Conservation (phyloP, 352 stramenopile species). For the Globisporangium viniferum region DNA sequence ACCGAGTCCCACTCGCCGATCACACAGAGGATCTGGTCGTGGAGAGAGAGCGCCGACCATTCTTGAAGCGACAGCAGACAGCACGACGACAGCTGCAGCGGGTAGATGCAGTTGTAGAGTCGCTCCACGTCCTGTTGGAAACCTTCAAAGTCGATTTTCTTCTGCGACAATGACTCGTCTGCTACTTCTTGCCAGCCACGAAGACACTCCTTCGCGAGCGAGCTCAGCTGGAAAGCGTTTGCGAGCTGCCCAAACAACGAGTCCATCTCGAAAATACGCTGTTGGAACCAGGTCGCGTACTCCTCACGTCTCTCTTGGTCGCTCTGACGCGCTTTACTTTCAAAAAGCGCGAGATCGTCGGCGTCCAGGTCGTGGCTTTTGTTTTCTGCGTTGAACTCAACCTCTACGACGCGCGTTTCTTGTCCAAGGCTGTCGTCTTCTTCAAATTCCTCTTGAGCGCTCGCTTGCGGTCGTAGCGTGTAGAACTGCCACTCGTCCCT, state of each 20-base stretch:
- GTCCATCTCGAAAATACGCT: slow-evolving; percentile 58
- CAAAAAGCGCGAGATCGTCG: slow-evolving; percentile 37
- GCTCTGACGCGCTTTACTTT: slow-evolving; percentile 24
- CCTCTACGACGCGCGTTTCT: slow-evolving; percentile 11
- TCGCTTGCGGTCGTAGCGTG: slow-evolving; percentile 21
- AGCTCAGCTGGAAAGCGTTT: slow-evolving; percentile 42
- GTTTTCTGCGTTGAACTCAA: slow-evolving; percentile 38
- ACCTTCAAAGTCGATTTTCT: slow-evolving; percentile 35
- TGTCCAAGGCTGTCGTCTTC: not conserved
- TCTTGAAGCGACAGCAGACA: slow-evolving; percentile 40
- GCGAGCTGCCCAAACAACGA: slow-evolving; percentile 52
- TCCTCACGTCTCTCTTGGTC: slow-evolving; percentile 22
- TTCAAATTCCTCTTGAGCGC: slow-evolving; percentile 2
- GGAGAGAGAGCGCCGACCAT: slow-evolving; percentile 53
- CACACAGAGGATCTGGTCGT: slow-evolving; percentile 54
- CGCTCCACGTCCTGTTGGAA: slow-evolving; percentile 54
- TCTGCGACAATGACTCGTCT: not conserved
- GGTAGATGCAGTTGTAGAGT: slow-evolving; percentile 59
- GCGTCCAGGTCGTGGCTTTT: slow-evolving; percentile 34
- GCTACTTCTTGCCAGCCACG: slow-evolving; percentile 21
- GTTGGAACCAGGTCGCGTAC: slow-evolving; percentile 51
- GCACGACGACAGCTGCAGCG: slow-evolving; percentile 37
- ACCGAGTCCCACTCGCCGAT: slow-evolving; percentile 27
- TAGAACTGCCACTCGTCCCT: slow-evolving; percentile 40
- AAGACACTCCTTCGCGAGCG: slow-evolving; percentile 31